A percentile compares a stretch with the other conserved stretches of the same genome.
Evolutionary conservation across 805 yeast species (phyloP).

Genomic region (Wickerhamiella sorbophila): DNA sequence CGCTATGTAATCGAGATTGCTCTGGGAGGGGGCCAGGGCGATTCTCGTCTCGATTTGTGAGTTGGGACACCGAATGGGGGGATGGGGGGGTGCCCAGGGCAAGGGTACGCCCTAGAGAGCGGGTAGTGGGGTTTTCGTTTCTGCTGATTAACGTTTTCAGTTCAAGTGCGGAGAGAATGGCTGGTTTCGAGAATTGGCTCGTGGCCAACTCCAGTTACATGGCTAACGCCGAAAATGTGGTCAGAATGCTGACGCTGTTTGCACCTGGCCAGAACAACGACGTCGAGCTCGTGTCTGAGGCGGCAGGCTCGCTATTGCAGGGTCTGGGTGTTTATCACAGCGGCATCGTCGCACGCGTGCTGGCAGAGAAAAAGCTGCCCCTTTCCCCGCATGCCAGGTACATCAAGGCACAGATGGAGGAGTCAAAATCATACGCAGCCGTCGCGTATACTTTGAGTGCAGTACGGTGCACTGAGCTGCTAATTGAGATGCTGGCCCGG

Average conservation of each 20-base stretch:
- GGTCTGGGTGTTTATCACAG: constrained; percentile 28
- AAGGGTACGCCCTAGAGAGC: too few relatives aligned
- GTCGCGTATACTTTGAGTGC: constrained; percentile 22
- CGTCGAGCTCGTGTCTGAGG: constrained; percentile 27
- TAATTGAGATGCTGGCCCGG: constrained; percentile 26
- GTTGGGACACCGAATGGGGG: too few relatives aligned
- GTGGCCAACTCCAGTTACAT: constrained; percentile 26
- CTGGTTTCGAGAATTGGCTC: constrained; percentile 21
- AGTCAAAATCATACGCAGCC: constrained; percentile 16
- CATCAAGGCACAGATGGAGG: constrained; percentile 11
- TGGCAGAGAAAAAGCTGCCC: constrained; percentile 1
- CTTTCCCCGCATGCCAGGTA: constrained; percentile 10
- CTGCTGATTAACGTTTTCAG: too few relatives aligned
- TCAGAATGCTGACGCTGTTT: constrained; percentile 24
- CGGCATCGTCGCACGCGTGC: constrained; percentile 23
- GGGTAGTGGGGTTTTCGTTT: too few relatives aligned
- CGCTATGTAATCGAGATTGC: too few relatives aligned
- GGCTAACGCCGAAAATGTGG: constrained; percentile 26
- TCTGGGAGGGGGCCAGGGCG: too few relatives aligned
- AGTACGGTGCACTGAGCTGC: constrained; percentile 24
- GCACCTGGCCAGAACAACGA: constrained; percentile 29
- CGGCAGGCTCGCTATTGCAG: constrained; percentile 23
- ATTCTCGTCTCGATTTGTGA: too few relatives aligned
- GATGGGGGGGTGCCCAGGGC: too few relatives aligned
- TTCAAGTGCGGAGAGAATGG: too few relatives aligned